Evolutionary conservation across 441 rosid genomes (phyloP), one percentile per base, ranked within the genome.

Genomic region (Jatropha multifida): DNA sequence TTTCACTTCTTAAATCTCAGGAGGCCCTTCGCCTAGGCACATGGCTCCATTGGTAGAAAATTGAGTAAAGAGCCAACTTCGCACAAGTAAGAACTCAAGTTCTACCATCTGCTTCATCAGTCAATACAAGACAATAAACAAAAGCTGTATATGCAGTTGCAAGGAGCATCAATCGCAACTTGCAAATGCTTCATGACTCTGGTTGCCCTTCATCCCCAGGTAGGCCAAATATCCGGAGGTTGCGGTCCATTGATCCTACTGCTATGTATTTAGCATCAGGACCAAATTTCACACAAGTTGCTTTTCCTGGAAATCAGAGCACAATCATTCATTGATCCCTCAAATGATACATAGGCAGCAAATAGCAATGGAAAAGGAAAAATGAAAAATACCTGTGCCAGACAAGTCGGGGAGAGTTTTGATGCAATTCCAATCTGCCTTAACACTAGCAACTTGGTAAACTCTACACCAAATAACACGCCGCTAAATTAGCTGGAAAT

Each of bases 241-340:
- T 96, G 71, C 94, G 94, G 78, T 96, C 99, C 99, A 94, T 94
- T 14, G 99, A 92, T 68, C 98, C 98, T 0, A 94, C 98, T 14
- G 97, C 98, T 74, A 94, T 65, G 79, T 89, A 96, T 75, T 87
- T 92, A 38, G 97, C 88, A 81, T 96, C 98, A 0, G 90, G 81
- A 13, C 99, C 99, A 64, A 96, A 94, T 81, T 91, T 96, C 14
- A 89, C 88, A 59, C 94, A 83, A 3, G 93, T 92, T 76, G 91
- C 92, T 89, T 68, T 91, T 65, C 97, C 99, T 94, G 86, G 81
- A 76, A 68, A 49, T 65, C 17, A 2, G 67, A 74, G 55, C 65
- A 71, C 13, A 20, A 66, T 40, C 58, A 67, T 67, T 32, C 32
- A 42, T 20, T 44, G n/a, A 23, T 41, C 40, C 32, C 66, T 15